phyloP scores from a whole-genome alignment of 805 yeast genomes.

The Kuraishia capsulata region DNA sequence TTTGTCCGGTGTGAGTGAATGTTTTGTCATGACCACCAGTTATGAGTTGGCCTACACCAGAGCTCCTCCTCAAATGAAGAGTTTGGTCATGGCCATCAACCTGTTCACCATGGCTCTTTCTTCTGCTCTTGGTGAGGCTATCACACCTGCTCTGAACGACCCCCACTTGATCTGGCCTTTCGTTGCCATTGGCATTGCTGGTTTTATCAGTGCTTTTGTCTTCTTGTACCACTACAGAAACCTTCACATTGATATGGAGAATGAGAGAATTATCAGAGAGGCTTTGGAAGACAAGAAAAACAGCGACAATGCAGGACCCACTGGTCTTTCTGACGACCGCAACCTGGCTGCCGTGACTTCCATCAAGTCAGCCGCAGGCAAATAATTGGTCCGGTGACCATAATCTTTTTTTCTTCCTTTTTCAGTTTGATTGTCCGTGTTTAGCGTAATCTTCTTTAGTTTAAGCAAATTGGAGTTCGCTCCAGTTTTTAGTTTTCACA shows the following conservation, averaged over 20 bases:
- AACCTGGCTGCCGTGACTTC: neutral
- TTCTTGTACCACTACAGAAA: conserved; percentile 13
- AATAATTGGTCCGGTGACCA: too few species aligned
- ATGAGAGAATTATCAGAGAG: neutral
- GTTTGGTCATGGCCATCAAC: conserved; percentile 36
- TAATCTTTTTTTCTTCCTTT: too few species aligned
- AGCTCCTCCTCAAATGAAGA: conserved; percentile 40
- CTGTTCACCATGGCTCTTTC: conserved; percentile 33
- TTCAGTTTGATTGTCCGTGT: too few species aligned
- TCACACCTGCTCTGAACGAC: conserved; percentile 29
- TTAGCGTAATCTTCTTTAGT: too few species aligned
- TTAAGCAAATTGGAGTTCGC: too few species aligned
- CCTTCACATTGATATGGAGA: conserved; percentile 1
- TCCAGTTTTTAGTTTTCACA: too few species aligned
- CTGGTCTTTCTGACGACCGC: neutral
- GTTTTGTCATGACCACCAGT: conserved; percentile 41
- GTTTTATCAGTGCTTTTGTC: conserved; percentile 21
- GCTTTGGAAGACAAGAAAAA: neutral
- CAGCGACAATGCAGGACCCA: neutral
- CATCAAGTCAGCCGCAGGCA: neutral
- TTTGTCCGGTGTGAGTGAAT: conserved; percentile 43
- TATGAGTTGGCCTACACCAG: conserved; percentile 47
- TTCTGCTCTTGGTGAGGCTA: conserved; percentile 27
- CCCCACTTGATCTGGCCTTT: conserved; percentile 35
- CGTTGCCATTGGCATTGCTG: conserved; percentile 28